These are phyloP conservation scores for Helianthus tuberosus DNA, from an alignment of 129 eudicot species.

Conservation along the genomic window DNA sequence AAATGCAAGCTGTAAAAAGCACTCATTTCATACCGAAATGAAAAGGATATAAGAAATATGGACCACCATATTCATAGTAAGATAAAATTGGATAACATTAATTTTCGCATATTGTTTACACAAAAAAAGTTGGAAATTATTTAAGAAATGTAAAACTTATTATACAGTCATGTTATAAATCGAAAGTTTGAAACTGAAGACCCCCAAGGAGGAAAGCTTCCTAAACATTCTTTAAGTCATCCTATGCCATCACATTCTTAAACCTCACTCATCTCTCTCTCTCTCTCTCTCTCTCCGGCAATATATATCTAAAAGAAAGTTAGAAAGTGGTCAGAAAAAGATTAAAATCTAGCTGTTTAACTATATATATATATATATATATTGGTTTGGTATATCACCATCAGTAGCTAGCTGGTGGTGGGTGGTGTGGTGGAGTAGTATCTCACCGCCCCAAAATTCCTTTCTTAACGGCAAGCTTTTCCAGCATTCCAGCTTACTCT, in stretches of 20 bases:
- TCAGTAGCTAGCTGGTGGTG: conserved; percentile 62
- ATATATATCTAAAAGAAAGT: conserved; percentile 29
- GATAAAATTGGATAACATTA: conserved; percentile 15
- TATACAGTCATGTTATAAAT: conserved; percentile 25
- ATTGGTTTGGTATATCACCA: conserved; percentile 34
- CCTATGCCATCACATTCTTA: conserved; percentile 52
- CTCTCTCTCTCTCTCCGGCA: conserved; percentile 14
- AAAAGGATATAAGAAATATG: neutral
- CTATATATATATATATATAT: conserved; percentile 12
- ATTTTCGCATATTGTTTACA: conserved; percentile 8
- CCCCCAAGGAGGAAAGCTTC: conserved; percentile 37
- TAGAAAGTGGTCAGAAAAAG: conserved; percentile 27
- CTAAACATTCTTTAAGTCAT: conserved; percentile 41
- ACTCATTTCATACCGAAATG: neutral
- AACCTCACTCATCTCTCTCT: conserved; percentile 34
- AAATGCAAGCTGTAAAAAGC: too few relatives aligned
- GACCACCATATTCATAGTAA: conserved; percentile 18
- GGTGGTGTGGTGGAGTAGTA: conserved; percentile 39
- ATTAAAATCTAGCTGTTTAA: conserved; percentile 21
- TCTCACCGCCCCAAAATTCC: conserved; percentile 44
- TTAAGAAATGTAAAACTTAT: neutral
- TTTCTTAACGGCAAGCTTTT: conserved; percentile 22
- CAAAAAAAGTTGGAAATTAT: neutral
- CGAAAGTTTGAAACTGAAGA: conserved; percentile 30
- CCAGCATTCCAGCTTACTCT: conserved; percentile 61